Percentiles rank a stretch among this genome's conserved stretches.
Evolutionary conservation across 2,329 filamentous ascomycete genomes (phyloP).

Genomic region (Alternaria solani): DNA sequence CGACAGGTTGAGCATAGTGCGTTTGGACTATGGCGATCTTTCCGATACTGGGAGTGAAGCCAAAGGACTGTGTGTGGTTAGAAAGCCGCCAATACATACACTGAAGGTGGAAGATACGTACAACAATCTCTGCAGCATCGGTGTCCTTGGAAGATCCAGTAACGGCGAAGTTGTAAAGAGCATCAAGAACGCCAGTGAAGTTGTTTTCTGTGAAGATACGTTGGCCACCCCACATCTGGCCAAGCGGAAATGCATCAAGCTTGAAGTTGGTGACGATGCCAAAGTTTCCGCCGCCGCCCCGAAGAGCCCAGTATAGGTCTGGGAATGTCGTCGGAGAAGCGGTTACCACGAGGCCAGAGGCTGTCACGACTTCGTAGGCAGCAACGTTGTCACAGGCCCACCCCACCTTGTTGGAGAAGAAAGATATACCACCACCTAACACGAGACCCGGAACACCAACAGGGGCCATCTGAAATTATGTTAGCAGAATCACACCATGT

Average conservation of each 20-base stretch:
- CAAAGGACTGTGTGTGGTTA: conserved; percentile 4
- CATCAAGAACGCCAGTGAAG: conserved; percentile 13
- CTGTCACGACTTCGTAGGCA: conserved; percentile 47
- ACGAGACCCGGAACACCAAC: conserved; percentile 46
- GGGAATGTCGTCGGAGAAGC: conserved; percentile 31
- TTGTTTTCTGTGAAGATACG: conserved; percentile 24
- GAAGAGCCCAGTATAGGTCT: conserved; percentile 51
- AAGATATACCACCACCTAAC: conserved; percentile 38
- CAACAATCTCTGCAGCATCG: conserved; percentile 36
- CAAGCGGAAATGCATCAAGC: conserved; percentile 14
- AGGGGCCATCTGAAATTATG: conserved; percentile 23
- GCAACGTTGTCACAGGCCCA: conserved; percentile 43
- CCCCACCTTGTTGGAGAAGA: conserved; percentile 33
- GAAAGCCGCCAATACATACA: not conserved
- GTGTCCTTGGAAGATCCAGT: conserved; percentile 28
- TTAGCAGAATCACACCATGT: not conserved
- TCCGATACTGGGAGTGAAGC: conserved; percentile 15
- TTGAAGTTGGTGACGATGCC: conserved; percentile 46
- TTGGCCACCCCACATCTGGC: conserved; percentile 23
- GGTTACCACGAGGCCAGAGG: conserved; percentile 47
- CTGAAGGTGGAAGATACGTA: conserved; percentile 21
- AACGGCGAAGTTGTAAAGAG: conserved; percentile 18
- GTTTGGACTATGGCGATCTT: conserved; percentile 36
- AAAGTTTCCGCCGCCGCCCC: conserved; percentile 45
- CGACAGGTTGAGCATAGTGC: conserved; percentile 30